These are phyloP conservation scores for Spizellomyces punctatus DNA, from an alignment of 192 early-diverging fungal species.

Conservation along the genomic window DNA sequence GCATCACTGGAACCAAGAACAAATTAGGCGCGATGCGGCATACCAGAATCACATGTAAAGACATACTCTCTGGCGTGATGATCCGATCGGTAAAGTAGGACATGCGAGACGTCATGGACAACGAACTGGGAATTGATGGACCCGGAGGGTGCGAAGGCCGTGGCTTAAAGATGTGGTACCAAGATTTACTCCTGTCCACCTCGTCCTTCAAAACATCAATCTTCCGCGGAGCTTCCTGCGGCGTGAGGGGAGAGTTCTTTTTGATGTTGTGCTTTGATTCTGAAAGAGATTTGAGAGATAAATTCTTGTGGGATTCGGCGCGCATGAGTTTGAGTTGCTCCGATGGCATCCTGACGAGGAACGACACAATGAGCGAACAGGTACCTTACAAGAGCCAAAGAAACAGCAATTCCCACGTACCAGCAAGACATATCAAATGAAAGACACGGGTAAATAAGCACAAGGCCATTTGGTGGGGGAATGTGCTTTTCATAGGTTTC, in stretches of 20 bases:
- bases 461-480: conserved; percentile 70
- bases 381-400: not conserved
- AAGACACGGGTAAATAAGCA: conserved; percentile 89
- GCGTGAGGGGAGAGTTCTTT: conserved; percentile 65
- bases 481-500: conserved; percentile 59
- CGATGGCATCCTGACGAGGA: conserved; percentile 58
- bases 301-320: conserved; percentile 56
- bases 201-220: conserved; percentile 53
- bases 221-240: conserved; percentile 49
- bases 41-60: not conserved
- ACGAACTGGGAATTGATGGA: conserved; percentile 37
- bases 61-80: conserved; percentile 68
- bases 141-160: conserved; percentile 10
- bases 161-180: conserved; percentile 42
- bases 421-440: conserved; percentile 92
- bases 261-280: conserved; percentile 69
- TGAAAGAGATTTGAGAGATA: conserved; percentile 43
- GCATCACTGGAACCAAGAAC: conserved; percentile 46
- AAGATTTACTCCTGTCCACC: conserved; percentile 43
- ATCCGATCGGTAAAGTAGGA: conserved; percentile 85
- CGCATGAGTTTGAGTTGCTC: conserved; percentile 62
- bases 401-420: conserved; percentile 34
- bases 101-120: conserved; percentile 57
- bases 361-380: conserved; percentile 44
- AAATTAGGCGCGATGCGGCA: not conserved